A percentile compares a stretch with the other conserved stretches of the same genome.
Conservation (phyloP, 805 yeast species). For the Saccharomyces jurei region DNA sequence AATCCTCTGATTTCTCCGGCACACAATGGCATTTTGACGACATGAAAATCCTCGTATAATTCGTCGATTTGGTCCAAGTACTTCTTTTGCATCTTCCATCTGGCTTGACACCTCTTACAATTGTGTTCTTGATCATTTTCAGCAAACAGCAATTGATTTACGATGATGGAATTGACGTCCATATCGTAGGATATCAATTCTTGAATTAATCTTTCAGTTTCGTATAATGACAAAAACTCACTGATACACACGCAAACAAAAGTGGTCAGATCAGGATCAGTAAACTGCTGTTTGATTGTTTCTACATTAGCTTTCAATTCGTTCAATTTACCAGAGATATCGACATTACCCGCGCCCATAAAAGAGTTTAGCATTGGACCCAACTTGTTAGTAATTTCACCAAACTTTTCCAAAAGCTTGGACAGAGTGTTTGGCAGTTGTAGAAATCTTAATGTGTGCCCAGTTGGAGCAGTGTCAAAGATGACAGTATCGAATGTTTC, state of each 20-base stretch:
- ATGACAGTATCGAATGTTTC: slow-evolving; percentile 75
- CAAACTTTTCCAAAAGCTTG: slow-evolving; percentile 76
- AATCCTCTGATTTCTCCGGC: slow-evolving; percentile 94
- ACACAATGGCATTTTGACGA: slow-evolving; percentile 90
- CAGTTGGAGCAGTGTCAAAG: slow-evolving; percentile 99
- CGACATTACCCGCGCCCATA: slow-evolving; percentile 62
- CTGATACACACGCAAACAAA: slow-evolving; percentile 95
- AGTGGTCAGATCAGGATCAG: slow-evolving; percentile 92
- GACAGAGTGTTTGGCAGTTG: slow-evolving; percentile 91
- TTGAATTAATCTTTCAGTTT: slow-evolving; percentile 95
- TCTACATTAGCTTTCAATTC: slow-evolving; percentile 74
- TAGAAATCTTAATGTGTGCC: slow-evolving; percentile 91
- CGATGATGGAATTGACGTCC: slow-evolving; percentile 94
- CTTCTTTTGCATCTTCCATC: slow-evolving; percentile 94
- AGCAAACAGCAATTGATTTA: slow-evolving; percentile 89
- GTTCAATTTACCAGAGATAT: slow-evolving; percentile 47
- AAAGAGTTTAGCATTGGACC: slow-evolving; percentile 84
- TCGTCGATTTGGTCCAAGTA: slow-evolving; percentile 93
- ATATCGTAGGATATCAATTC: slow-evolving; percentile 89
- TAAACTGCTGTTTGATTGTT: slow-evolving; percentile 90
- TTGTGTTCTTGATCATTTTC: slow-evolving; percentile 53
- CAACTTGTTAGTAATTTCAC: slow-evolving; percentile 74
- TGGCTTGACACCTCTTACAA: slow-evolving; percentile 84
- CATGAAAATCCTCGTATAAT: slow-evolving; percentile 92
- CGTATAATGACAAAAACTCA: slow-evolving; percentile 90